A percentile compares a stretch with the other conserved stretches of the same genome.
Conservation (phyloP, 192 early-diverging fungal genomes). For the Chytriomyces sp. region DNA sequence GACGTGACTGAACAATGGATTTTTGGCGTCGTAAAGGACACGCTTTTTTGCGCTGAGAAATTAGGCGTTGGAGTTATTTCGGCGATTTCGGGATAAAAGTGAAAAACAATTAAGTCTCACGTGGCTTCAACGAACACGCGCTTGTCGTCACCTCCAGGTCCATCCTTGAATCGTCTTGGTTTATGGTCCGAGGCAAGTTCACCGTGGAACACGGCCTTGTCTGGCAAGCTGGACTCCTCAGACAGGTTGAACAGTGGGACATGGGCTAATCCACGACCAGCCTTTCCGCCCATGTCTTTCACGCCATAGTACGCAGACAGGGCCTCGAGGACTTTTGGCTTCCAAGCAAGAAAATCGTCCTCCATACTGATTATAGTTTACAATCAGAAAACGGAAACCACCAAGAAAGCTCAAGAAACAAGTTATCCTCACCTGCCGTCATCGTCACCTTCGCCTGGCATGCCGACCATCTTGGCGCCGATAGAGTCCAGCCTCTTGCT, state of each 20-base stretch:
- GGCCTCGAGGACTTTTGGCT: constrained; percentile 80
- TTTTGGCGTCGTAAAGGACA: constrained; percentile 79
- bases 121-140: constrained; percentile 39
- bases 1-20: constrained; percentile 81
- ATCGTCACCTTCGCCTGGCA: constrained; percentile 95
- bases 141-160: constrained; percentile 22
- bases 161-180: constrained; percentile 50
- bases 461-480: constrained; percentile 78
- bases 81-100: not conserved
- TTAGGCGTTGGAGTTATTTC: constrained; percentile 16
- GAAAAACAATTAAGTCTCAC: constrained; percentile 29
- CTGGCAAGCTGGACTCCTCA: constrained; percentile 23
- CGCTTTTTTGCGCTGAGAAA: constrained; percentile 33
- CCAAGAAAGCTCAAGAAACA: constrained; percentile 19
- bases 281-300: constrained; percentile 54
- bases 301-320: constrained; percentile 77
- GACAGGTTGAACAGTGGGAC: constrained; percentile 51
- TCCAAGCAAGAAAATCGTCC: constrained; percentile 96
- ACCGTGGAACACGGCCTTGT: constrained; percentile 61
- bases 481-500: constrained; percentile 70
- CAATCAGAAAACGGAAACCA: constrained; percentile 14
- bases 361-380: constrained; percentile 67
- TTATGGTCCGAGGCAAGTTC: constrained; percentile 52
- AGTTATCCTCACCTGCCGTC: constrained; percentile 63
- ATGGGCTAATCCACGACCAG: constrained; percentile 45